Conservation (phyloP, 345 rosid genomes). For the Rhizophora apiculata region DNA sequence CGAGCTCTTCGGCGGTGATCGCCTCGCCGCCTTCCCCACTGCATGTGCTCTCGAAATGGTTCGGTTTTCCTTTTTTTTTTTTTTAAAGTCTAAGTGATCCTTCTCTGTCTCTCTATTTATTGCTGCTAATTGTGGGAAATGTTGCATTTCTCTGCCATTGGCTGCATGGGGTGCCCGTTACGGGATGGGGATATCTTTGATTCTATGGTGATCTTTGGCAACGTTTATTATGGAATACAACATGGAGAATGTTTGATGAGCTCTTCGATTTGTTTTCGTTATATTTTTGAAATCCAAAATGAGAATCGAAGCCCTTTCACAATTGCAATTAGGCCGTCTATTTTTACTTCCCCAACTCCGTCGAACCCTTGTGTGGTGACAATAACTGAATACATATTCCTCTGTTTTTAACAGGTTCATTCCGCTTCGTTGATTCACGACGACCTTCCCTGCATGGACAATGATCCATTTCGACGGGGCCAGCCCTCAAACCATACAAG, state of each 20-base stretch:
- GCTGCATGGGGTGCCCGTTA: too few species aligned
- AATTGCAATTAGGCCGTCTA: too few species aligned
- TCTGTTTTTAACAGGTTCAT: slow-evolving; percentile 51
- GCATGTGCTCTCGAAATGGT: slow-evolving; percentile 99
- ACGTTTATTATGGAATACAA: not conserved
- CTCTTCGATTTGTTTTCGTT: not conserved
- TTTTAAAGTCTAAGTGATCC: not conserved
- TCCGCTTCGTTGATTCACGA: slow-evolving; percentile 89
- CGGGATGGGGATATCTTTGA: too few species aligned
- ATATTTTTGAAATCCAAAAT: too few species aligned
- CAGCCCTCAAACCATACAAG: slow-evolving; percentile 81
- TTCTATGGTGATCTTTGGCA: not conserved
- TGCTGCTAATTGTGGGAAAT: too few species aligned
- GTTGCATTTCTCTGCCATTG: too few species aligned
- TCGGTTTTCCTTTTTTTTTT: not conserved
- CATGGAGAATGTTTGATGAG: not conserved
- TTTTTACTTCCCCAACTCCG: not conserved
- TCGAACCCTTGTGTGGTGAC: not conserved
- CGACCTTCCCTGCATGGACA: slow-evolving; percentile 96
- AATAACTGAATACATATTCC: not conserved
- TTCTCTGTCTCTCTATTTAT: too few species aligned
- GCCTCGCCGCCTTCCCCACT: slow-evolving; percentile 88
- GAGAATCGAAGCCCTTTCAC: too few species aligned
- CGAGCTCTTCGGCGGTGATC: slow-evolving; percentile 79
- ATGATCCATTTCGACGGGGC: slow-evolving; percentile 77